Conservation (phyloP, 768 basidiomycete genomes). For the Kwoniella europaea region DNA sequence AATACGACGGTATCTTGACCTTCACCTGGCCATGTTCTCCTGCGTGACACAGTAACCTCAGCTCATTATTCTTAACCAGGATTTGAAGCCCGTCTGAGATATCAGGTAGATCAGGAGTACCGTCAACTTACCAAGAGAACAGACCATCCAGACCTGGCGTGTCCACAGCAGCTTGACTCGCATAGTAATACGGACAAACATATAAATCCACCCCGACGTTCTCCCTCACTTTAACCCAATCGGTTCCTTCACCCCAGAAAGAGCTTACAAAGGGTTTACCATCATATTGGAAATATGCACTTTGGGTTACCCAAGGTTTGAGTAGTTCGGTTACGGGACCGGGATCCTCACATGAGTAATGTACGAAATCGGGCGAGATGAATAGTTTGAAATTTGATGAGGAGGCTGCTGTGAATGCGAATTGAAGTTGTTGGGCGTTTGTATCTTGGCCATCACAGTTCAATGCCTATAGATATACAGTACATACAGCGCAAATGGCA, state of each 20-base stretch:
- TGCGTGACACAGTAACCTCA: slow-evolving; percentile 3
- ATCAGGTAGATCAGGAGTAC: neutral
- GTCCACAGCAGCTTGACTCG: slow-evolving; percentile 34
- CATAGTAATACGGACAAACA: slow-evolving; percentile 51
- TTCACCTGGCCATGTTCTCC: slow-evolving; percentile 55
- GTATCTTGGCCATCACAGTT: slow-evolving; percentile 54
- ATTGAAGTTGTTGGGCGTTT: slow-evolving; percentile 47
- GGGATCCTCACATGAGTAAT: slow-evolving; percentile 43
- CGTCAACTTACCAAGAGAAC: slow-evolving; percentile 51
- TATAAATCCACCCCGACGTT: slow-evolving; percentile 42
- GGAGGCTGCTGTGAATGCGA: slow-evolving; percentile 48
- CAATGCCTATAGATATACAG: slow-evolving; percentile 18
- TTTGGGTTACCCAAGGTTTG: slow-evolving; percentile 32
- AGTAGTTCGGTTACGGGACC: slow-evolving; percentile 33
- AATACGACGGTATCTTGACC: slow-evolving; percentile 42
- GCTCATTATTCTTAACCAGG: too few relatives aligned
- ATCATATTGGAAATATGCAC: slow-evolving; percentile 45
- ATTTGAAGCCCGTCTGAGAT: neutral
- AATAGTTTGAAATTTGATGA: slow-evolving; percentile 50
- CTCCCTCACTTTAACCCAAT: slow-evolving; percentile 37
- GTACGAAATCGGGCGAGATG: slow-evolving; percentile 59
- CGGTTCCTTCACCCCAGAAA: slow-evolving; percentile 57
- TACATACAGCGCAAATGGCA: too few relatives aligned
- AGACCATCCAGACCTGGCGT: slow-evolving; percentile 39
- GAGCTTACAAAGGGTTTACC: slow-evolving; percentile 53